Base-by-base conservation (phyloP, 352 stramenopile genomes). In the Phytophthora brassicae region DNA sequence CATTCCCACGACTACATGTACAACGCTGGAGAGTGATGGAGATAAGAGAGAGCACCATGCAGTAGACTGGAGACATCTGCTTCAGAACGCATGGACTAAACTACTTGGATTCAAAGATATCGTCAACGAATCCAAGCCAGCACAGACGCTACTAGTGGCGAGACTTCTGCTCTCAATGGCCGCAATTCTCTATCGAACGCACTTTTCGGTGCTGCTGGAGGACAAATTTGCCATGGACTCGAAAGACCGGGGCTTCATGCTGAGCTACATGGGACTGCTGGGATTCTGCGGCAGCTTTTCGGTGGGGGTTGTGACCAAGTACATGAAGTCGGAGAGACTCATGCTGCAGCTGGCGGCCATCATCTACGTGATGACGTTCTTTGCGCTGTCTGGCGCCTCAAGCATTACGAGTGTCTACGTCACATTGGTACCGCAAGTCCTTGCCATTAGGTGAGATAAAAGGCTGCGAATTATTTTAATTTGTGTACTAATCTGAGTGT, bases 241-340 rank as follows among this genome's bases (percentile, higher is more conserved):
- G 17, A 80, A 75, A 33, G 62, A 72, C 19, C 64, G 84, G 19
- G 84, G 84, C 14, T 92, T 89, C 41, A 45, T 94, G 53, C 68
- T 94, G 29, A 92, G 84, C 58, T 94, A 94, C 72, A 92, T 91
- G 79, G 84, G 84, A 3, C 29, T 90, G 35, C 68, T 94, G 11
- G 82, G 80, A 3, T 84, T 85, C 16, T 56, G 84, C 23, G 79
- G 81, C 14, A 91, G 84, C 54, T 75, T 82, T 23, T 77, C 77
- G 1, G 84, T 94, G 26, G 84, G 81, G 6, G 64, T 80, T 26
- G 63, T 81, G 7, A 77, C 78, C 42, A 70, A 69, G 14, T 39
- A 74, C 13, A 60, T 86, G 11, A 71, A 62, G 44, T 88, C 77
- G 4, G 78, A 89, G 59, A 77, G 70, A n/a, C 54, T 86, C 31